Evolutionary conservation across 1,139 yeast species (phyloP), one percentile per base, ranked within the genome.

Genomic region (Scheffersomyces titani): DNA sequence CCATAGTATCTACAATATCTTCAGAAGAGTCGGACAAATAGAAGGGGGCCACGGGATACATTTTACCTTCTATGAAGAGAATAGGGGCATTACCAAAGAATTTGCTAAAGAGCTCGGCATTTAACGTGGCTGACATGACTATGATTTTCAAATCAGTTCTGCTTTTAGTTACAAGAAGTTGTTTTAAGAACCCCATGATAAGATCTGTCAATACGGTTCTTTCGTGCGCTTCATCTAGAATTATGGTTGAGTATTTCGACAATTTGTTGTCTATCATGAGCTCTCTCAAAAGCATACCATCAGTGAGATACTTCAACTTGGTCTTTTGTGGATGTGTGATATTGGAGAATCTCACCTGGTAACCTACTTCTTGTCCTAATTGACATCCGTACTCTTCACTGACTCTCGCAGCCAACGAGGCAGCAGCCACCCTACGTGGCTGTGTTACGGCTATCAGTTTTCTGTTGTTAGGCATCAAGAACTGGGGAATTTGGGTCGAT

Each of bases 361-460:
- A 94, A 59, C 99, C 99, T n/a, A 94, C 97, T 57, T 85, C 87
- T 44, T 82, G 82, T 13, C 99, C 99, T 11, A 94, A 70, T 16
- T 70, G 71, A 60, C 90, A 84, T 0, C 97, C 97, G 66, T 83
- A 81, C 71, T 94, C 99, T 64, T 91, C 93, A 21, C 97, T 86
- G 1, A 94, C 99, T 74, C 99, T 88, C 24, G 89, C 84, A 0
- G 99, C 99, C 68, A 94, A 81, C 59, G 92, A 92, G 52, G 96
- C 92, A 1, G 99, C 99, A 1, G 99, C 99, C 45, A 94, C 99
- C 69, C 99, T 84, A 75, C 99, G 87, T 2, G 99, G 99, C 74
- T 94, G 99, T 0, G 99, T 94, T 6, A 94, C 93, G 0, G 97
- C 98, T 19, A 94, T 87, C 40, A 83, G 79, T 58, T 84, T 85